phyloP scores from a whole-genome alignment of 2,329 filamentous ascomycete genomes.

The Cytospora chrysosperma region DNA sequence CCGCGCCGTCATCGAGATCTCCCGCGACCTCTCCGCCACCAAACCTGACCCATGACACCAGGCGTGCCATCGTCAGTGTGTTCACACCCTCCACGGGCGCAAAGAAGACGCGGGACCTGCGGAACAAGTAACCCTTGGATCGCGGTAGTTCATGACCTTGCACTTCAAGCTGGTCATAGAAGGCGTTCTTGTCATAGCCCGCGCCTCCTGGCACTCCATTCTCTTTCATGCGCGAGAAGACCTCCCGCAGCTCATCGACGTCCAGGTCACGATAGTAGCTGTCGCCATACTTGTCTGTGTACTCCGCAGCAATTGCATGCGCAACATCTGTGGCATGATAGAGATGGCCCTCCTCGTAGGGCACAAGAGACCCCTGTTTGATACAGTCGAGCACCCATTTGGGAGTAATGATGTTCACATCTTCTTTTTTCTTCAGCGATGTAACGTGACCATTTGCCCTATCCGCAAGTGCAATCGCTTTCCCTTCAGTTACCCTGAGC shows the following conservation, averaged over 20 bases:
- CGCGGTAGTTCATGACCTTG: conserved; percentile 53
- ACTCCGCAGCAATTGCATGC: conserved; percentile 53
- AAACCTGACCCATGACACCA: conserved; percentile 64
- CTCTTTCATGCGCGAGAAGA: conserved; percentile 38
- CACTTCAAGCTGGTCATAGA: conserved; percentile 56
- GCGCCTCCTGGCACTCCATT: conserved; percentile 28
- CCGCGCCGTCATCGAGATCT: conserved; percentile 46
- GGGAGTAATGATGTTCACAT: conserved; percentile 72
- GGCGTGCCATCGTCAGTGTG: conserved; percentile 40
- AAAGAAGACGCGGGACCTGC: conserved; percentile 45
- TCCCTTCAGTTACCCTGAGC: conserved; percentile 57
- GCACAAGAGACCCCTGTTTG: conserved; percentile 62
- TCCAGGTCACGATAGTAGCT: conserved; percentile 70
- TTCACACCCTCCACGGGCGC: conserved; percentile 32
- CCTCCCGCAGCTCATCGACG: conserved; percentile 36
- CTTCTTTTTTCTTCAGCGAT: conserved; percentile 71
- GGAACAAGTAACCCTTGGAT: conserved; percentile 54
- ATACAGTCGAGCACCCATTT: conserved; percentile 84
- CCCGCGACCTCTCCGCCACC: conserved; percentile 61
- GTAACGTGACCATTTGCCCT: conserved; percentile 79
- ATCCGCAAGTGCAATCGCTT: conserved; percentile 75
- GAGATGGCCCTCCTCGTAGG: conserved; percentile 63
- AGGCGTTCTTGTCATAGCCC: conserved; percentile 44
- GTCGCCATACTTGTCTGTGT: conserved; percentile 77
- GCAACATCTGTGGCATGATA: conserved; percentile 64